These are phyloP conservation scores for Podila epicladia DNA, from an alignment of 192 early-diverging fungal species.

Conservation along the genomic window DNA sequence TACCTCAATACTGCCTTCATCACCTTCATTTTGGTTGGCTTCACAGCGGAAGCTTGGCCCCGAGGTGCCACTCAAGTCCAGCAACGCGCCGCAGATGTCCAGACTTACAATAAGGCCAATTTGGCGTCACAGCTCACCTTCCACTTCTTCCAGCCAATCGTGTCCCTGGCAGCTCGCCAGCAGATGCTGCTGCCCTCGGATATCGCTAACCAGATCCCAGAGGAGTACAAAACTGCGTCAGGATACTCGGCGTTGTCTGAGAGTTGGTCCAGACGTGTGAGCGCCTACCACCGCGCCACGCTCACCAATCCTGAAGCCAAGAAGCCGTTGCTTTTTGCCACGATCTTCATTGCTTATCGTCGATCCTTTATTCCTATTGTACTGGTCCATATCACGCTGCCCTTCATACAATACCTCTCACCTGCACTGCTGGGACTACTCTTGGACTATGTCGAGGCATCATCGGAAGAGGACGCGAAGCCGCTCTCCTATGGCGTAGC, in stretches of 20 bases:
- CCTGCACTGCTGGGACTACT: constrained; percentile 23
- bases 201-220: constrained; percentile 24
- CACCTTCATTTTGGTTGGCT: constrained; percentile 7
- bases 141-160: constrained; percentile 31
- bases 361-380: constrained; percentile 13
- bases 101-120: constrained; percentile 30
- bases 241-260: constrained; percentile 10
- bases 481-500: constrained; percentile 20
- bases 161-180: constrained; percentile 30
- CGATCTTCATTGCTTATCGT: constrained; percentile 21
- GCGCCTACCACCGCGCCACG: neutral
- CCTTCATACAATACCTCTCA: constrained; percentile 17
- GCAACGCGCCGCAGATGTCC: constrained; percentile 6
- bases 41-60: constrained; percentile 24
- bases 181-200: constrained; percentile 22
- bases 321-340: constrained; percentile 15
- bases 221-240: constrained; percentile 15
- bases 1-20: constrained; percentile 8
- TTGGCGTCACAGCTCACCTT: constrained; percentile 16
- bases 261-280: constrained; percentile 10
- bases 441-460: constrained; percentile 25
- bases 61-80: constrained; percentile 36
- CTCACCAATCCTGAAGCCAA: constrained; percentile 3
- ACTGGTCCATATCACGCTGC: neutral
- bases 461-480: constrained; percentile 8